Base-by-base conservation (phyloP, 139 green algal genomes). In the Tetraselmis chui region DNA sequence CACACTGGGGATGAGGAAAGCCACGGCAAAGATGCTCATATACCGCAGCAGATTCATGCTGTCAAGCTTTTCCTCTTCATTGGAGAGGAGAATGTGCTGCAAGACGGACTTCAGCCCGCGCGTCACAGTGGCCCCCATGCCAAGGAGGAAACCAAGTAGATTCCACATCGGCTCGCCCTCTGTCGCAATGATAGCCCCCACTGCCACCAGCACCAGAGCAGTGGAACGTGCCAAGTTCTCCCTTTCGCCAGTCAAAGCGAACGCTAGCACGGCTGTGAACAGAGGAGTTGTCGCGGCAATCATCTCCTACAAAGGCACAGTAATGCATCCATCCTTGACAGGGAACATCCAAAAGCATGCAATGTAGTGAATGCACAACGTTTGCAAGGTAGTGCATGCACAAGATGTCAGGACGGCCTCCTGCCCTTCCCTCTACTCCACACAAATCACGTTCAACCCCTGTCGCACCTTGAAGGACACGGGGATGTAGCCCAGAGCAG, bases 261-360 rank as follows among this genome's bases (percentile, higher is more conserved):
- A 31, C 31, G 79, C 79, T 22, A 83, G 59, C 59, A 83, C 80
- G 23, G 79, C 79, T 26, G 79, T 83, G 59, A 83, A 83, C 24
- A 83, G 32, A 18, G 79, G 79, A 23, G 79, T 83, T 11, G 79
- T 83, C 58, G 79, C 79, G 23, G 30, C 79, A 31, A 83, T 83
- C 79, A 45, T 45, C 59, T 83, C 30, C 45, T 67, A 18, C 45
- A 67, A 18, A 18, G 45, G 45, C n/a, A n/a, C n/a, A n/a, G n/a
- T n/a, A n/a, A n/a, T n/a, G n/a, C n/a, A n/a, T n/a, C n/a, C n/a
- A n/a, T n/a, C n/a, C n/a, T n/a, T n/a, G n/a, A n/a, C n/a, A n/a
- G n/a, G n/a, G n/a, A n/a, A n/a, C n/a, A n/a, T n/a, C n/a, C n/a
- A n/a, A n/a, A n/a, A n/a, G n/a, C n/a, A n/a, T n/a, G n/a, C n/a